Conservation (phyloP, 1,139 yeast genomes). For the Yamadazyma diddensiae region DNA sequence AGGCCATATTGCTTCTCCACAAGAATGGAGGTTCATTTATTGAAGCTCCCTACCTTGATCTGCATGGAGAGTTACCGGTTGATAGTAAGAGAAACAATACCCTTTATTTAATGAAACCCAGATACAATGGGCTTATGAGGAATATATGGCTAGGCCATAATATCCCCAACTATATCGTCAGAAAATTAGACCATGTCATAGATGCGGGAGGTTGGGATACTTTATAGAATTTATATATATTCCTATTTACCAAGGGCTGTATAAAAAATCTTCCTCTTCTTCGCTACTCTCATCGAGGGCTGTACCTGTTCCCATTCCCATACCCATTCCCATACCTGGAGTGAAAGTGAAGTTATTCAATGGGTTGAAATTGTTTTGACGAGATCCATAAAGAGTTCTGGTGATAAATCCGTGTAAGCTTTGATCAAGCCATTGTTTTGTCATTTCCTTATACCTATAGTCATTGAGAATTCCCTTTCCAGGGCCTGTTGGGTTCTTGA, state of each 20-base stretch:
- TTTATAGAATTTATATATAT: not conserved
- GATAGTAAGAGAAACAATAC: conserved; percentile 74
- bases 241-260: conserved; percentile 12
- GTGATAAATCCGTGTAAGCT: conserved; percentile 41
- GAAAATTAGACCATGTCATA: conserved; percentile 71
- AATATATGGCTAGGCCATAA: conserved; percentile 79
- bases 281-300: conserved; percentile 15
- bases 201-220: conserved; percentile 98
- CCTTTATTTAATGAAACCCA: conserved; percentile 56
- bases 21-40: conserved; percentile 78
- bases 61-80: conserved; percentile 82
- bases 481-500: conserved; percentile 50
- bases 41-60: conserved; percentile 81
- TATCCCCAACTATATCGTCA: conserved; percentile 70
- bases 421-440: conserved; percentile 58
- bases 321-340: conserved; percentile 12
- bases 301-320: no score
- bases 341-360: conserved; percentile 9
- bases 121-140: conserved; percentile 67
- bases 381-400: conserved; percentile 29
- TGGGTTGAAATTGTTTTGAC: conserved; percentile 10
- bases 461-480: conserved; percentile 54
- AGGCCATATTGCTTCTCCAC: conserved; percentile 64
- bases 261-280: conserved; percentile 15
- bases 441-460: conserved; percentile 53